Percentiles rank a stretch among this genome's conserved stretches.
Evolutionary conservation across 2,329 filamentous ascomycete species (phyloP).

Genomic region (Colletotrichum magnum): DNA sequence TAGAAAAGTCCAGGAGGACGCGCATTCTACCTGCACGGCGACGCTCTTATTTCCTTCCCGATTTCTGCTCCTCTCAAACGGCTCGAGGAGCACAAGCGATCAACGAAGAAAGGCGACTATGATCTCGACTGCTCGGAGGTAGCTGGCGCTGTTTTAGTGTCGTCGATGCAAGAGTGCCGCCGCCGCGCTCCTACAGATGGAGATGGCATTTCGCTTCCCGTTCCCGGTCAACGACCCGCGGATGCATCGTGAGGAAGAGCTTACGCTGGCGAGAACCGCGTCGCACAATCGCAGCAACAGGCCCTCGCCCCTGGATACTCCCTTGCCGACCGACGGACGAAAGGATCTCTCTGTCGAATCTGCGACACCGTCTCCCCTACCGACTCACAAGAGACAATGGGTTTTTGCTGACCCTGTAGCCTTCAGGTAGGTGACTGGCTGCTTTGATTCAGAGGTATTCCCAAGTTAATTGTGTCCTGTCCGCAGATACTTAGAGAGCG

Average conservation of each 20-base stretch:
- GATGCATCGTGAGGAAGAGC: constrained; percentile 55
- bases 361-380: constrained; percentile 39
- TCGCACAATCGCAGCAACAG: constrained; percentile 47
- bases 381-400: constrained; percentile 59
- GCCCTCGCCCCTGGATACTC: constrained; percentile 37
- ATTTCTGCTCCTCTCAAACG: not conserved
- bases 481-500: constrained; percentile 84
- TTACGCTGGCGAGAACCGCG: constrained; percentile 50
- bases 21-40: constrained; percentile 30
- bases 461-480: constrained; percentile 11
- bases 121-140: constrained; percentile 26
- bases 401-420: constrained; percentile 73
- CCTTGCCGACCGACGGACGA: constrained; percentile 31
- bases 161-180: constrained; percentile 29
- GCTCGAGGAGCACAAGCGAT: not conserved
- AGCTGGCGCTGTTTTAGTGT: constrained; percentile 23
- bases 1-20: constrained; percentile 6
- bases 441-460: not conserved
- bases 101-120: constrained; percentile 27
- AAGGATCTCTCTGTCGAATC: constrained; percentile 35
- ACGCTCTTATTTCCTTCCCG: not conserved
- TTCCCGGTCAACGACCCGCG: constrained; percentile 50
- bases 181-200: constrained; percentile 24
- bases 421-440: constrained; percentile 59
- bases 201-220: constrained; percentile 57